Evolutionary conservation across 345 rosid genomes (phyloP).

Genomic region (Jatropha curcas): DNA sequence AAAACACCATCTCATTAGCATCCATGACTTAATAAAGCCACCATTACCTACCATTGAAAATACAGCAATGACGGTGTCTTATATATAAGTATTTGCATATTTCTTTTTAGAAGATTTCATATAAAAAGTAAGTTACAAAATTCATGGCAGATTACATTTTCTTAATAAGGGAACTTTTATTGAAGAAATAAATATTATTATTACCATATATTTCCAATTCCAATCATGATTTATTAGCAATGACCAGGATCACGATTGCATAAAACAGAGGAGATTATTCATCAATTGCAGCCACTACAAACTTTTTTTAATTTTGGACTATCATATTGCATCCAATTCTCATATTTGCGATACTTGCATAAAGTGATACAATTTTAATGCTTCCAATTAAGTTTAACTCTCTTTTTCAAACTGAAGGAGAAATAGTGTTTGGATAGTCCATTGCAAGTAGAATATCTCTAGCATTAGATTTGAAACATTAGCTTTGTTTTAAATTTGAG

Average conservation of each 20-base stretch:
- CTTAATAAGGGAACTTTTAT: neutral
- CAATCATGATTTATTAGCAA: neutral
- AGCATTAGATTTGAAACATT: neutral
- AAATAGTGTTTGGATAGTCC: neutral
- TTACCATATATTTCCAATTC: no score
- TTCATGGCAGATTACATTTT: neutral
- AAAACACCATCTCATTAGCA: neutral
- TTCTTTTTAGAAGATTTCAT: neutral
- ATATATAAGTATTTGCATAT: neutral
- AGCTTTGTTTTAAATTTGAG: no score
- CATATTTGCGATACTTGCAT: neutral
- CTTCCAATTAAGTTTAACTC: neutral
- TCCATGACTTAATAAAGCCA: neutral
- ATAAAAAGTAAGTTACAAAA: neutral
- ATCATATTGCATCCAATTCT: neutral
- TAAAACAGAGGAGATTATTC: neutral
- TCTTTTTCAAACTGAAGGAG: neutral
- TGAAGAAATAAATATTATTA: neutral
- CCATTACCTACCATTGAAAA: neutral
- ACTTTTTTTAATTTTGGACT: neutral
- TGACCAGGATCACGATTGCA: neutral
- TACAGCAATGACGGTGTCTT: neutral
- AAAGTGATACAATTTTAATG: neutral
- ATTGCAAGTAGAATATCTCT: neutral
- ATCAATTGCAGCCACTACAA: neutral